Conservation (phyloP, 2,329 filamentous ascomycete species). For the Fusarium sp. region DNA sequence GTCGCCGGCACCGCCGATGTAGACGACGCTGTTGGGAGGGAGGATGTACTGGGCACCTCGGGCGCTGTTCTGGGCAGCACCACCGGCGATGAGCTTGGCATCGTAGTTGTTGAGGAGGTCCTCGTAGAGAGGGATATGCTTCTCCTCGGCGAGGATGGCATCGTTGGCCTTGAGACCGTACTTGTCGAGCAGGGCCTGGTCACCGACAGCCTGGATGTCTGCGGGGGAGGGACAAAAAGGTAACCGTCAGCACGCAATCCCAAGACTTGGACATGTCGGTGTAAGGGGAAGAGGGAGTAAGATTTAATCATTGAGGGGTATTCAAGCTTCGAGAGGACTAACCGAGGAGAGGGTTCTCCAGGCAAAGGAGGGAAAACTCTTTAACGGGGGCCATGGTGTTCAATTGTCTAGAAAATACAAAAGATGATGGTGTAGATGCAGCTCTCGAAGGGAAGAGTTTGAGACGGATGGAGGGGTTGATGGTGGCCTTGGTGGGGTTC, state of each 20-base stretch:
- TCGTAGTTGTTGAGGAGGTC: constrained; percentile 91
- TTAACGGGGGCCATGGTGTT: constrained; percentile 73
- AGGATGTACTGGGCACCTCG: constrained; percentile 97
- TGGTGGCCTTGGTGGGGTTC: constrained; percentile 35
- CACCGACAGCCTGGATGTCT: constrained; percentile 91
- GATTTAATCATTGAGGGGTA: not conserved
- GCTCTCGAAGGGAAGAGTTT: constrained; percentile 42
- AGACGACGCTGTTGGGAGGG: constrained; percentile 85
- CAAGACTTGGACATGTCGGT: not conserved
- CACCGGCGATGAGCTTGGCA: constrained; percentile 93
- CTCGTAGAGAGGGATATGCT: constrained; percentile 90
- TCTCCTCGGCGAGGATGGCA: constrained; percentile 92
- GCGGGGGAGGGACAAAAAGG: constrained; percentile 16
- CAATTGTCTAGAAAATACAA: constrained; percentile 31
- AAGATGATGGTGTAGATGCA: constrained; percentile 19
- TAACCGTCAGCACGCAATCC: constrained; percentile 31
- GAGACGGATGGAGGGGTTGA: constrained; percentile 42
- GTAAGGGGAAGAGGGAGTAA: constrained; percentile 12
- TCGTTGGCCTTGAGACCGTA: constrained; percentile 96
- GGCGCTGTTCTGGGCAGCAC: constrained; percentile 96
- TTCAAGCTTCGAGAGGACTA: constrained; percentile 44
- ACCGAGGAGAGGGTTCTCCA: constrained; percentile 98
- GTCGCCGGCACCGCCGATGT: constrained; percentile 90
- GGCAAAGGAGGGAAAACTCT: constrained; percentile 86
- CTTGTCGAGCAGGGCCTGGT: constrained; percentile 86